Evolutionary conservation across 495 filamentous ascomycete genomes (phyloP), one percentile per base, ranked within the genome.

Genomic region (Ascobolus immersus): DNA sequence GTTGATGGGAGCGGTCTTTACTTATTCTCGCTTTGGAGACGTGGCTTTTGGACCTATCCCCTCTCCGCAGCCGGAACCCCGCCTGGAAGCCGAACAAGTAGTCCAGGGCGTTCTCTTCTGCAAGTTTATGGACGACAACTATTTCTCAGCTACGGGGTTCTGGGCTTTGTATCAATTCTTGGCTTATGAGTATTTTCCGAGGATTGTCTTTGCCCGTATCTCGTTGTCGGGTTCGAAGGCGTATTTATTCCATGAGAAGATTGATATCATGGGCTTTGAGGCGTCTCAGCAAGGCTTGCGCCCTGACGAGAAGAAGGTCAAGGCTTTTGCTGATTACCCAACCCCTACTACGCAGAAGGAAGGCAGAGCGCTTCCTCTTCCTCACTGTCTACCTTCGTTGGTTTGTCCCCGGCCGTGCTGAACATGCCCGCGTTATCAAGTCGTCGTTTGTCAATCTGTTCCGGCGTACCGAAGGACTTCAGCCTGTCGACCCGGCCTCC

Each of bases 51-150:
- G 31, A 0, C 2, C 24, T 0, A 34, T 41, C 2, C 35, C 28
- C 2, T n/a, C 10, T 1, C 24, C 30, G 1, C 1, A 33, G 1
- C 3, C 35, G 6, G 34, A 41, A n/a, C n/a, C n/a, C n/a, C n/a
- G n/a, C n/a, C n/a, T n/a, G n/a, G n/a, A n/a, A n/a, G n/a, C 30
- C 4, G 34, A 41, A 19, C 5, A 15, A 8, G 24, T 1, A 8
- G 17, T 36, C 4, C 11, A 11, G 1, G 20, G 18, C 0, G 10
- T n/a, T 12, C 9, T 35, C 3, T 43, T 21, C 14, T 6, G 28
- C 13, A 25, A n/a, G 11, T 21, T 44, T 34, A 20, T 39, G 14
- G 19, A 39, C 24, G 31, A 32, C 22, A 25, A 39, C 14, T 34
- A 26, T 13, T 7, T 34, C 0, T 20, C 28, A 1, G 5, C 5